A percentile compares a stretch with the other conserved stretches of the same genome.
Evolutionary conservation across 2,329 filamentous ascomycete species (phyloP).

Genomic region (Xylariaceae sp.): DNA sequence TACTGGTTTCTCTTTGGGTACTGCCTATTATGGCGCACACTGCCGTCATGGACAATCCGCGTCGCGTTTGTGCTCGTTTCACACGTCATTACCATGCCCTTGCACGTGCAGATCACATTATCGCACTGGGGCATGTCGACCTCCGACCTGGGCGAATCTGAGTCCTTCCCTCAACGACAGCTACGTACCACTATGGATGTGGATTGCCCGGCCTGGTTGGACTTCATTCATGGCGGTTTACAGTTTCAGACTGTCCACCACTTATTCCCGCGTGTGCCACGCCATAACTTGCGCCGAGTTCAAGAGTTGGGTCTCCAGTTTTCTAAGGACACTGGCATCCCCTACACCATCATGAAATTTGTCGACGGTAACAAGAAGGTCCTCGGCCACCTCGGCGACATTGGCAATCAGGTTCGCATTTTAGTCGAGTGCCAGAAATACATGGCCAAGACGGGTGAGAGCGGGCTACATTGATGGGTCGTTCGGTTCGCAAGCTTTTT

Average conservation of each 20-base stretch:
- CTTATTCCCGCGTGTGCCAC: slow-evolving; percentile 62
- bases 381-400: slow-evolving; percentile 42
- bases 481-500: too few species aligned
- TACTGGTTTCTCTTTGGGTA: slow-evolving; percentile 70
- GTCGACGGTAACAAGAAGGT: slow-evolving; percentile 58
- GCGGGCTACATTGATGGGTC: slow-evolving; percentile 27
- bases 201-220: slow-evolving; percentile 66
- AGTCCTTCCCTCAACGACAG: slow-evolving; percentile 67
- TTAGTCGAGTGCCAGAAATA: slow-evolving; percentile 53
- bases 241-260: slow-evolving; percentile 73
- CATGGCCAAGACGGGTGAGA: slow-evolving; percentile 45
- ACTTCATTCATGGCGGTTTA: slow-evolving; percentile 67
- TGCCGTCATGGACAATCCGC: slow-evolving; percentile 55
- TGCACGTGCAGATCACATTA: slow-evolving; percentile 69
- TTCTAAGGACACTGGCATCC: slow-evolving; percentile 59
- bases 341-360: slow-evolving; percentile 59
- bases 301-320: slow-evolving; percentile 60
- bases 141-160: slow-evolving; percentile 56
- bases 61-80: slow-evolving; percentile 60
- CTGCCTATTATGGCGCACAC: slow-evolving; percentile 53
- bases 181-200: slow-evolving; percentile 71
- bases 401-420: slow-evolving; percentile 57
- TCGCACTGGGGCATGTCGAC: slow-evolving; percentile 71
- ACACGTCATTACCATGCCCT: slow-evolving; percentile 62
- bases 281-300: slow-evolving; percentile 61